Base-by-base conservation (phyloP, 2,329 filamentous ascomycete genomes). In the Furcasterigmium sp. region DNA sequence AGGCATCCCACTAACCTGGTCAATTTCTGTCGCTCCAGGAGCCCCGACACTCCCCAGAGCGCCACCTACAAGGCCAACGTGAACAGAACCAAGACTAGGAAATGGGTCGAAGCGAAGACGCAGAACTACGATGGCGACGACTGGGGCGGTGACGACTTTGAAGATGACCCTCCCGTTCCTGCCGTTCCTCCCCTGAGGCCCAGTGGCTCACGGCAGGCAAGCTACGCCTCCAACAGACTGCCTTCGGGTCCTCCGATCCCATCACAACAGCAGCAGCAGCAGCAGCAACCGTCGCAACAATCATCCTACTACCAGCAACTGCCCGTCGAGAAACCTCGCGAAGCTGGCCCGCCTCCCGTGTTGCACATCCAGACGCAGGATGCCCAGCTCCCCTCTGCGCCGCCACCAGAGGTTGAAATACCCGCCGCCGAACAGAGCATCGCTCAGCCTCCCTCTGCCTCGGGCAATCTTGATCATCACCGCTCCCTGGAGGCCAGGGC, bases 81-180 rank as follows among this genome's bases (percentile, higher is more conserved):
- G 39, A 91, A 87, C 65, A 83, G 91, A 48, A 78, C 82, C 44
- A 95, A 95, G 69, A 96, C 91, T 43, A 87, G 84, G 66, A 95
- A 95, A 77, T 97, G 91, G 91, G 85, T 91, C 29, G 85, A 95
- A 56, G 91, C 91, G 28, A 91, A 91, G 63, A 75, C 81, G 46
- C 83, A 86, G 54, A 87, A 81, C 58, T 97, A 97, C 58, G 91
- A 91, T 56, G 91, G 91, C 50, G 90, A 94, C 56, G 91, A 95
- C 58, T 96, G 91, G 91, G 91, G 89, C 28, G 85, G 74, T 44
- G 81, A 84, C 28, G 78, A 83, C 8, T 76, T 80, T 45, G 67
- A 81, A 42, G 75, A 78, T 32, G 73, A 76, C 28, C 61, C 67
- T 26, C 63, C 65, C 20, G 63, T 68, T 39, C 65, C 70, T 25